Evolutionary conservation across 495 filamentous ascomycete species (phyloP), one percentile per base, ranked within the genome.

Genomic region (Penicillium canescens): DNA sequence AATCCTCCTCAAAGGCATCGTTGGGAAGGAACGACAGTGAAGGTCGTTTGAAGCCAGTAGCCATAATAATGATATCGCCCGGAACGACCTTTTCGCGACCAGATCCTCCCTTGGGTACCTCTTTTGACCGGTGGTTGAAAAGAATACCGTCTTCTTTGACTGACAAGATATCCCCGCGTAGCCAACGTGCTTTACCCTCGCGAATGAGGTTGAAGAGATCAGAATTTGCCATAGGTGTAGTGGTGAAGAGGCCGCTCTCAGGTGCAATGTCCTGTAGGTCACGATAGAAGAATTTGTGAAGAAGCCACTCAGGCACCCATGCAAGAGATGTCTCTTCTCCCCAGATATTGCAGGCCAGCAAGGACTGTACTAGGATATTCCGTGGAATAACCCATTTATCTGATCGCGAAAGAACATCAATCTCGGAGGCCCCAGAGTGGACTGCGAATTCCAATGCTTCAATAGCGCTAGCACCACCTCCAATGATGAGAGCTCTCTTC

Each of bases 301-400:
- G 80, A 3, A 93, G 68, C 35, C 78, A 72, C 64, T 94, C 90
- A 0, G 90, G 90, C 47, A 96, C 88, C 78, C 81, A 90, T 21
- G 86, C 87, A 43, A 92, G 65, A 1, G 77, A 64, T 0, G 87
- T 91, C 70, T 94, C 88, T 56, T 86, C 79, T 5, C 91, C 89
- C 55, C 91, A 87, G 50, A 93, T 80, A 62, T 96, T 96, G 52
- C 89, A 67, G 1, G 87, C 78, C 11, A 96, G 77, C 18, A 94
- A 75, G 8, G 84, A 77, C 63, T 94, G 87, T 28, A 92, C 75
- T 13, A 93, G 36, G 3, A 87, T 72, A 57, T 92, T 91, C 10
- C 91, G 83, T 3, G 90, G 91, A 49, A 94, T 92, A 46, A 94
- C 86, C 90, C 90, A 94, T 72, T 93, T 94, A 61, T 94, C 90